phyloP scores from a whole-genome alignment of 306 rosid species.

The Astragalus membranaceus region DNA sequence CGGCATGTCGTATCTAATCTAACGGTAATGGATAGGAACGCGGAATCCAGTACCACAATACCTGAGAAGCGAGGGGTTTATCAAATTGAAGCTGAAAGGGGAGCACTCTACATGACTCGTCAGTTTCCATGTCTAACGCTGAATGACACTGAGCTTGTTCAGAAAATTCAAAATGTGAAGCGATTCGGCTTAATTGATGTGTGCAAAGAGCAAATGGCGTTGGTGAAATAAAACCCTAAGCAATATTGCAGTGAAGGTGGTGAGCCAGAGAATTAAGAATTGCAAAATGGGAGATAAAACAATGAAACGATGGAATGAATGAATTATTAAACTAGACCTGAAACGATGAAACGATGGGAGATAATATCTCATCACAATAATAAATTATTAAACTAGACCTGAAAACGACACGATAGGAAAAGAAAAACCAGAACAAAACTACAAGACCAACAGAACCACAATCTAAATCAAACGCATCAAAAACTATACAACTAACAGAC shows the following conservation, averaged over 20 bases:
- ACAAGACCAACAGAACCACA: too few relatives aligned
- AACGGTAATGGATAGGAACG: neutral
- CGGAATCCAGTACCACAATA: conserved; percentile 5
- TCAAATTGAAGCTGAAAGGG: conserved; percentile 95
- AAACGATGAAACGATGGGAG: too few relatives aligned
- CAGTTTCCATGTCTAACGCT: conserved; percentile 55
- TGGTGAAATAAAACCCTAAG: conserved; percentile 24
- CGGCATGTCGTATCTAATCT: neutral
- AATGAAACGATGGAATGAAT: neutral
- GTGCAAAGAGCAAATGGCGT: neutral
- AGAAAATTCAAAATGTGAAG: neutral
- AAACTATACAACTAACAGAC: too few relatives aligned
- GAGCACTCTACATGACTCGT: conserved; percentile 52
- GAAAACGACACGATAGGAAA: too few relatives aligned
- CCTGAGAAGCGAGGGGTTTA: conserved; percentile 83
- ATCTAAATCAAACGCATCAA: too few relatives aligned
- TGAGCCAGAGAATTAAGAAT: neutral
- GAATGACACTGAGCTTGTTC: neutral
- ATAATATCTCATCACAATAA: too few relatives aligned
- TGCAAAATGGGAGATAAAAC: neutral
- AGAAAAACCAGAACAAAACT: too few relatives aligned
- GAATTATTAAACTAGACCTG: too few relatives aligned
- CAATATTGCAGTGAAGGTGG: neutral
- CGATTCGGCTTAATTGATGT: neutral
- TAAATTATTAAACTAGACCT: too few relatives aligned